Base-by-base conservation (phyloP, 371 early-diverging fungal species). In the Mucor racemosus region DNA sequence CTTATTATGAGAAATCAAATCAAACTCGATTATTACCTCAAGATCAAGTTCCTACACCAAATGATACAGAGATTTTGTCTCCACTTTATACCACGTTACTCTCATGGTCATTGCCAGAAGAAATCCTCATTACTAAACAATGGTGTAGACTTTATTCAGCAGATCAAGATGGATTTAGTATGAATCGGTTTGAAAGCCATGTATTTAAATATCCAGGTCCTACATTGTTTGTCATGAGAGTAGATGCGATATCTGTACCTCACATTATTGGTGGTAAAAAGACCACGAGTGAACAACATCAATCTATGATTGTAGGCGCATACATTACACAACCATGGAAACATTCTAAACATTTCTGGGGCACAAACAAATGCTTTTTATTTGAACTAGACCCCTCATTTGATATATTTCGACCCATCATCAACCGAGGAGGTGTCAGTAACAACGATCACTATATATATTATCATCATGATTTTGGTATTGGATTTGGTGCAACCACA, bases 161-260 rank as follows among this genome's bases (percentile, higher is more conserved):
- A 33, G 77, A 79, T 31, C 48, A 74, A 56, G 78, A 90, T 48
- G 90, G 90, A 0, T 90, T 87, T 67, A 84, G 88, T 15, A 90
- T 88, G 88, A 90, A 87, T 54, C 73, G 88, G 35, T 90, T 88
- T 59, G 85, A 85, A 58, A 79, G 76, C 8, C 84, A 85, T 58
- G 84, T 86, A 1, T 90, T 88, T 75, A 88, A 87, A 56, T 90
- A 90, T 65, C 84, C 86, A 5, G 90, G 86, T 0, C 88, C 90
- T 0, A 90, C 88, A 0, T 58, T 90, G 17, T 58, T 87, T 10
- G 46, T 90, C 6, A 65, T 90, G 34, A 74, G 77, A 34, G 81
- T 76, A 0, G 81, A 80, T 39, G 63, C 34, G 0, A 10, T 48
- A 42, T 40, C n/a, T 33, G 10, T 26, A n/a, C 65, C 33, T 19